A percentile compares a stretch with the other conserved stretches of the same genome.
phyloP scores from a whole-genome alignment of 495 filamentous ascomycete genomes.

The Pyrenula massariospora region DNA sequence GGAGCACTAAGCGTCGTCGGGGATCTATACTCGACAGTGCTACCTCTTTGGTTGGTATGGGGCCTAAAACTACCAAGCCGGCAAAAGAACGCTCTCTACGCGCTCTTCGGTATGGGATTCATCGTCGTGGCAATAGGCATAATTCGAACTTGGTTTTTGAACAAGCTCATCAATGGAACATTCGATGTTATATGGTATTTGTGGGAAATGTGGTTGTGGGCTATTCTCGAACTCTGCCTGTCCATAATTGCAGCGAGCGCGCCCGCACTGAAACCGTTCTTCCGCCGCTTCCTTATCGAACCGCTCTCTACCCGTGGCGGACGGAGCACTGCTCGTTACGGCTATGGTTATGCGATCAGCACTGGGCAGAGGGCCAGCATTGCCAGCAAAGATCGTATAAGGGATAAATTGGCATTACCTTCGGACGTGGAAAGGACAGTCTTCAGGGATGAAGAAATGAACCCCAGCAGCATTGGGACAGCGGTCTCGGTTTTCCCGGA shows the following conservation, averaged over 20 bases:
- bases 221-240: neutral
- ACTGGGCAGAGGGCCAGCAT: neutral
- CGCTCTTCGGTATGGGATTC: neutral
- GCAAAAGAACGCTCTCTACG: neutral
- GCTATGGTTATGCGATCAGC: neutral
- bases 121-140: neutral
- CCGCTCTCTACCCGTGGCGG: neutral
- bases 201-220: neutral
- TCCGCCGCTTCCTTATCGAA: neutral
- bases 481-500: neutral
- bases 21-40: neutral
- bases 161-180: neutral
- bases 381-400: neutral
- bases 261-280: neutral
- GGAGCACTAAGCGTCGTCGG: neutral
- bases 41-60: neutral
- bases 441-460: neutral
- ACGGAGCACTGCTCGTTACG: neutral
- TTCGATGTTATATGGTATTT: neutral
- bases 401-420: neutral
- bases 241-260: neutral
- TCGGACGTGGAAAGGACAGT: neutral
- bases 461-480: neutral
- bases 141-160: neutral
- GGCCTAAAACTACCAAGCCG: neutral